Conservation (phyloP, 2,329 filamentous ascomycete species). For the Cladosporium velox region DNA sequence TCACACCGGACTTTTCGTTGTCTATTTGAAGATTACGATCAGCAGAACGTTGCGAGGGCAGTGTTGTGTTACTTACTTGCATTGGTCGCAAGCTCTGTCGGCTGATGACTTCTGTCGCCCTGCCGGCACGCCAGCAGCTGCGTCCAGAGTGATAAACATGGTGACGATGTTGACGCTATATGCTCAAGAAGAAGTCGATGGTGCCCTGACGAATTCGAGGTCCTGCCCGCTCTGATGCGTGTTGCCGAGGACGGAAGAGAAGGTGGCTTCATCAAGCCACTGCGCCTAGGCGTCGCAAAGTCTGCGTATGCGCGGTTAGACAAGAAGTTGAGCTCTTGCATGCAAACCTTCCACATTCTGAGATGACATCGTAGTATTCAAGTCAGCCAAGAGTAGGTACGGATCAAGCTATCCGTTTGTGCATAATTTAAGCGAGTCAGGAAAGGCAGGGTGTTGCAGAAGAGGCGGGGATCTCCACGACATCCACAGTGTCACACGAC, state of each 20-base stretch:
- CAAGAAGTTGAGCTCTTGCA: not conserved
- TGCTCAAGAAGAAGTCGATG: not conserved
- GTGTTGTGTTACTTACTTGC: slow-evolving; percentile 38
- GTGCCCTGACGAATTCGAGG: not conserved
- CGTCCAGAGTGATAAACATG: slow-evolving; percentile 31
- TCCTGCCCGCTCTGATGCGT: not conserved
- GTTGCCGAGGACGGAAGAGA: slow-evolving; percentile 1
- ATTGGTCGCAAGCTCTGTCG: slow-evolving; percentile 45
- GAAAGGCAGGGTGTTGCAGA: not conserved
- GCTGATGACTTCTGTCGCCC: slow-evolving; percentile 26
- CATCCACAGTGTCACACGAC: not conserved
- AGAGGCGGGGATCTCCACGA: slow-evolving; percentile 12
- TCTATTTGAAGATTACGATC: not conserved
- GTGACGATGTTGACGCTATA: not conserved
- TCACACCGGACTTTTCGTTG: slow-evolving; percentile 42
- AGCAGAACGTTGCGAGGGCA: not conserved
- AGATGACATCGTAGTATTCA: not conserved
- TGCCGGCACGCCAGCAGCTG: slow-evolving; percentile 24
- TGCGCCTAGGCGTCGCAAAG: not conserved
- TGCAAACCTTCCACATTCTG: not conserved
- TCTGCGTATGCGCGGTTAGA: not conserved
- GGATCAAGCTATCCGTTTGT: slow-evolving; percentile 9
- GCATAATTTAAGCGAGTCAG: slow-evolving; percentile 6
- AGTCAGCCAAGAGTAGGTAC: not conserved
- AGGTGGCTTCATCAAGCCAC: not conserved